Evolutionary conservation across 1,284 basidiomycete genomes (phyloP).

Genomic region (Microbotryum intermedium): DNA sequence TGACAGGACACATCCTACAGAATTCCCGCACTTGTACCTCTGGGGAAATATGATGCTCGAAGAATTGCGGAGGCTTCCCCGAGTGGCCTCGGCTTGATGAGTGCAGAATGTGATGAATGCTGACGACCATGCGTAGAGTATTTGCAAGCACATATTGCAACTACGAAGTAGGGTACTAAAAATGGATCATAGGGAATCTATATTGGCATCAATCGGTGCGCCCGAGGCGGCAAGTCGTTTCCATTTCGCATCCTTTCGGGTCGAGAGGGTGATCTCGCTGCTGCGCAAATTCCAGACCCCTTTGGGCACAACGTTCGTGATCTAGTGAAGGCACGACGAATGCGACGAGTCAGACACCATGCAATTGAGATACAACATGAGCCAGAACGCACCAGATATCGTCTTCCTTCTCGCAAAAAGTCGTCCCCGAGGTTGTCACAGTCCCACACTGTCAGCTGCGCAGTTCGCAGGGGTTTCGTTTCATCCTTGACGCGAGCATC

Average conservation of each 20-base stretch:
- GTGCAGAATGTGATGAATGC: too few species aligned
- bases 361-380: not conserved
- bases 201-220: not conserved
- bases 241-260: constrained; percentile 28
- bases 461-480: constrained; percentile 48
- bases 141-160: too few species aligned
- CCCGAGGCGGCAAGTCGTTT: not conserved
- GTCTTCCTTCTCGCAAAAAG: constrained; percentile 55
- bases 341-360: not conserved
- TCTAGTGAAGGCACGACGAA: constrained; percentile 9
- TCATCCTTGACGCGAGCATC: constrained; percentile 54
- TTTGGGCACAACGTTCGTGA: constrained; percentile 21
- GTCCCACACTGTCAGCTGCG: constrained; percentile 78
- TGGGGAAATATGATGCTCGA: too few species aligned
- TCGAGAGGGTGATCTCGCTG: constrained; percentile 28
- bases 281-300: constrained; percentile 19
- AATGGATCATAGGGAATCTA: too few species aligned
- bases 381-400: constrained; percentile 54
- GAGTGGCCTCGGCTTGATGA: too few species aligned
- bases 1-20: too few species aligned
- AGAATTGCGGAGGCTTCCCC: too few species aligned
- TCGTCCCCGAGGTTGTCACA: constrained; percentile 51
- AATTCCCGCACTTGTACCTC: too few species aligned
- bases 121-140: too few species aligned
- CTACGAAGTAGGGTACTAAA: too few species aligned